Evolutionary conservation across 345 rosid species (phyloP), one percentile per base, ranked within the genome.

Genomic region (Excoecaria cochinchinensis): DNA sequence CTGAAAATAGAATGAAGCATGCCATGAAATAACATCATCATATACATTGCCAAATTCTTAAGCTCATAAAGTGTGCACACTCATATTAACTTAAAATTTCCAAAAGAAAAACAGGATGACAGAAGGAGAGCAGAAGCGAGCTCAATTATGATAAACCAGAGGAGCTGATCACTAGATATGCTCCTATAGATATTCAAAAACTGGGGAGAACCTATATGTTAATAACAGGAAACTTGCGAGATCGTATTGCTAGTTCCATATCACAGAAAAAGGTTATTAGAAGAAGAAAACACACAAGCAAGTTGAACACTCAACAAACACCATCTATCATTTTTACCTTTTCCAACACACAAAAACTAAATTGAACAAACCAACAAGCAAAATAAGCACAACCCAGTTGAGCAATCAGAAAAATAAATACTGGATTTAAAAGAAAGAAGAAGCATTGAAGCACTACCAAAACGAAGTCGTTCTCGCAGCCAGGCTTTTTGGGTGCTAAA

Each of bases 391-490:
- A 64, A 71, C 75, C 81, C 82, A 81, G 77, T 24, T 72, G 71
- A 84, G 82, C 71, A 77, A 70, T 3, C 15, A 76, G 42, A 65
- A 76, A 78, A 58, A 73, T 10, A 72, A 22, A 58, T 77, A 79
- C 7, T 69, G 81, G 72, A 83, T 59, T 40, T 71, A 65, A 70
- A 46, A 81, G 60, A 56, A 50, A 76, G 57, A 55, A 21, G 16
- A 44, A 69, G 69, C 57, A 52, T 44, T 46, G 57, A 58, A 60
- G 61, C 24, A 31, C 6, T 89, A 93, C 99, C 99, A 95, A 81
- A 76, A 95, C 91, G 81, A 95, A 95, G 84, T 95, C 95, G 83
- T 95, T 95, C 73, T 87, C 96, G 76, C 99, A 95, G n/a, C 99
- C 97, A 21, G 99, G 98, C 86, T 90, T 90, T 90, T 93, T 93